Base-by-base conservation (phyloP, 495 filamentous ascomycete genomes). In the Ramalina intermedia region DNA sequence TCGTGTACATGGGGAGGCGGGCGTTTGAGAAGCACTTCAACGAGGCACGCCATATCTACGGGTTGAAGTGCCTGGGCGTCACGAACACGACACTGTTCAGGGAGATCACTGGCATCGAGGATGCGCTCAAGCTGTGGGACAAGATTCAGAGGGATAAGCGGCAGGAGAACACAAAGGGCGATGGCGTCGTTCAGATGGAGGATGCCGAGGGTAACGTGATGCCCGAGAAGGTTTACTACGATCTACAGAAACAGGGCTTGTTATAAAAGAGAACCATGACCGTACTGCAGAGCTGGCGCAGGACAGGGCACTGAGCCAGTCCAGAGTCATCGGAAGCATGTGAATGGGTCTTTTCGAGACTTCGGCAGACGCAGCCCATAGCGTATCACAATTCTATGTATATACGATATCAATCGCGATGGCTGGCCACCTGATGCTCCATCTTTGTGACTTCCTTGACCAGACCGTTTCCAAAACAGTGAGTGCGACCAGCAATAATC, bases 1-100 rank as follows among this genome's bases (percentile, higher is more conserved):
- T 84, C 60, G 87, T 96, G 43, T 98, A 98, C 67, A 94, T 93
- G 78, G 91, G 91, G 16, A 76, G 91, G 38, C 77, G 91, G 17
- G 90, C 89, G 2, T 98, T 95, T 50, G 91, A 98, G 59, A 98
- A 96, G 71, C 91, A 98, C 59, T 98, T 98, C 67, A 88, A 87
- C 50, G 91, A 96, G 62, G 80, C 86, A 11, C 69, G 84, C 46
- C 91, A 98, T 60, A 84, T 94, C 35, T 86, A 93, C 55, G 93
- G 93, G 4, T 64, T 98, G 53, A 91, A 91, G 60, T 94, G 88
- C 57, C 66, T 98, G 41, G 91, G 91, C 1, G 89, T 98, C 56
- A 93, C 85, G 0, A 88, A 94, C 54, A 93, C 87, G 11, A 82
- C 82, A 41, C 70, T 98, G 5, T 98, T 96, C 70, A 70, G 89